Evolutionary conservation across 495 filamentous ascomycete species (phyloP).

Genomic region (Arthonia radiata): DNA sequence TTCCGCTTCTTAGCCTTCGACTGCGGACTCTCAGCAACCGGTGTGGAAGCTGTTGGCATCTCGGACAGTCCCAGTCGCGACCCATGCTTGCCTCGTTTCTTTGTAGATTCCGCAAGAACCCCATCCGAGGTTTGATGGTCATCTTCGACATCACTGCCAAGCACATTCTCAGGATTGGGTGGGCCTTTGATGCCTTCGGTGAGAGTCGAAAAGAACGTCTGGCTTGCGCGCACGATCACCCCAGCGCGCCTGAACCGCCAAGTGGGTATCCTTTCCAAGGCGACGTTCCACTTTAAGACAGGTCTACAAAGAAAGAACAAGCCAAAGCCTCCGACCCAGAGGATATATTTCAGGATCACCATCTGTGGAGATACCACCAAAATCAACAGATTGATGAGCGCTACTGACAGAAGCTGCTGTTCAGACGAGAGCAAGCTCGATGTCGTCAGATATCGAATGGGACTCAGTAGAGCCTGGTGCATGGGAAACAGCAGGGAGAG

Average conservation of each 20-base stretch:
- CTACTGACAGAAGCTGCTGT: slow-evolving; percentile 58
- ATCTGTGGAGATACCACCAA: slow-evolving; percentile 63
- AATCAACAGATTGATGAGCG: slow-evolving; percentile 60
- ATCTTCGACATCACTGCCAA: no score
- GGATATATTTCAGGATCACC: slow-evolving; percentile 50
- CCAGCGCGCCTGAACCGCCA: slow-evolving; percentile 58
- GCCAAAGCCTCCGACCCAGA: slow-evolving; percentile 71
- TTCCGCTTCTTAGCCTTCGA: slow-evolving; percentile 32
- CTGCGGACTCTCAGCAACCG: no score
- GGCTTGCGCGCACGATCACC: slow-evolving; percentile 19
- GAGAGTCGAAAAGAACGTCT: slow-evolving; percentile 24
- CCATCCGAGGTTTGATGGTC: no score
- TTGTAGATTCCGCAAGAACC: no score
- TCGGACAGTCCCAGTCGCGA: no score
- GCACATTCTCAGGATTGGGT: slow-evolving; percentile 15
- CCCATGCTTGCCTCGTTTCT: no score
- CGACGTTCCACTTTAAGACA: slow-evolving; percentile 65
- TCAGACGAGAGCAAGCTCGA: slow-evolving; percentile 72
- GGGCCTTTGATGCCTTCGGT: slow-evolving; percentile 11
- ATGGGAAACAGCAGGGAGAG: slow-evolving; percentile 53
- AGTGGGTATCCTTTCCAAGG: slow-evolving; percentile 64
- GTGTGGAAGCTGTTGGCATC: no score
- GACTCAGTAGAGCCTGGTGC: slow-evolving; percentile 53
- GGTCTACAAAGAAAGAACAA: slow-evolving; percentile 47
- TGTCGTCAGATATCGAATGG: slow-evolving; percentile 55